Percentiles rank a stretch among this genome's conserved stretches.
Evolutionary conservation across 495 filamentous ascomycete species (phyloP).

Genomic region (Opeltia flavorubescens): DNA sequence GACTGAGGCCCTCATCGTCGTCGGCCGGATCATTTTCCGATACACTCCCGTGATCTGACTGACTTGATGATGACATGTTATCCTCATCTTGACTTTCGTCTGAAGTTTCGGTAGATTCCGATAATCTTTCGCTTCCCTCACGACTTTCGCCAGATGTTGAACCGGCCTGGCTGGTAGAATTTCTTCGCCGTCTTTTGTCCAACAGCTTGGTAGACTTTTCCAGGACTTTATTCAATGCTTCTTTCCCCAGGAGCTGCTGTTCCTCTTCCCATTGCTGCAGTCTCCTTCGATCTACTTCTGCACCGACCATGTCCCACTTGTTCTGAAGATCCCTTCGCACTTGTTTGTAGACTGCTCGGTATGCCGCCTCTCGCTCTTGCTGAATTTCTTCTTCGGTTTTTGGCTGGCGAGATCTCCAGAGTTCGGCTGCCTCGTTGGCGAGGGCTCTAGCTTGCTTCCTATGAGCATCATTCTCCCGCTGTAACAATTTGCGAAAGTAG

Average conservation of each 20-base stretch:
- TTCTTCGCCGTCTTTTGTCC: conserved; percentile 40
- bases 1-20: conserved; percentile 61
- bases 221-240: conserved; percentile 70
- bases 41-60: conserved; percentile 41
- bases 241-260: conserved; percentile 65
- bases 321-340: conserved; percentile 48
- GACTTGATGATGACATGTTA: conserved; percentile 56
- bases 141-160: conserved; percentile 35
- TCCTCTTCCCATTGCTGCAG: conserved; percentile 72
- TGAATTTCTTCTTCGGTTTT: conserved; percentile 52
- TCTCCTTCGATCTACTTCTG: conserved; percentile 58
- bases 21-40: conserved; percentile 34
- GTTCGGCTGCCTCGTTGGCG: conserved; percentile 30
- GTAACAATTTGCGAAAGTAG: conserved; percentile 64
- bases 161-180: conserved; percentile 26
- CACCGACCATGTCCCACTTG: conserved; percentile 66
- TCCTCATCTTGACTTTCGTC: conserved; percentile 41
- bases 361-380: conserved; percentile 31
- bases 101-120: conserved; percentile 20
- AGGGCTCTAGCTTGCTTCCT: conserved; percentile 47
- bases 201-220: conserved; percentile 47
- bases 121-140: conserved; percentile 28
- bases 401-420: conserved; percentile 29
- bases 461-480: conserved; percentile 64
- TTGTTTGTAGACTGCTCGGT: conserved; percentile 47